phyloP scores from a whole-genome alignment of 2,329 filamentous ascomycete species.

The Fusarium multiceps region DNA sequence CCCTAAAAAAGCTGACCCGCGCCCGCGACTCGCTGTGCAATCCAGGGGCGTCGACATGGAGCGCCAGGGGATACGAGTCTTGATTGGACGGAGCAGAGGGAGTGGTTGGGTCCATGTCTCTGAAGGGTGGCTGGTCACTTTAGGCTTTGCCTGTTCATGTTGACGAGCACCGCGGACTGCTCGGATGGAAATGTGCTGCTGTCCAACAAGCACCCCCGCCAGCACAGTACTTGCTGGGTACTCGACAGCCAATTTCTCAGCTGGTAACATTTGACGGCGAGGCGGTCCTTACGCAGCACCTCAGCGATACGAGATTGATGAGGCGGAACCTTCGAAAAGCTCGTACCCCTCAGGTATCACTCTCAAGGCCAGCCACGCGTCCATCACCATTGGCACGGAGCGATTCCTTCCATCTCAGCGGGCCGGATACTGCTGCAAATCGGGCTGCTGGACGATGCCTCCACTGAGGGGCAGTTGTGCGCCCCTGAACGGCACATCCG shows the following conservation, averaged over 20 bases:
- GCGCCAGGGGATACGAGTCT: slow-evolving; percentile 19
- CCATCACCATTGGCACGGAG: slow-evolving; percentile 37
- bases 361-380: slow-evolving; percentile 35
- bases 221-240: slow-evolving; percentile 22
- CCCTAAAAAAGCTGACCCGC: slow-evolving; percentile 23
- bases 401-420: slow-evolving; percentile 20
- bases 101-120: slow-evolving; percentile 25
- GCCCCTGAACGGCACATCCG: slow-evolving; percentile 47
- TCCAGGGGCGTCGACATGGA: slow-evolving; percentile 30
- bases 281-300: not conserved
- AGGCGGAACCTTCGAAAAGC: slow-evolving; percentile 11
- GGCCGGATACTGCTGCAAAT: slow-evolving; percentile 23
- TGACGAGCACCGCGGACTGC: slow-evolving; percentile 23
- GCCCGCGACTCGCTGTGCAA: slow-evolving; percentile 36
- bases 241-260: slow-evolving; percentile 20
- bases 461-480: slow-evolving; percentile 27
- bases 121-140: slow-evolving; percentile 34
- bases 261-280: slow-evolving; percentile 6
- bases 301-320: slow-evolving; percentile 1
- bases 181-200: slow-evolving; percentile 26
- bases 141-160: slow-evolving; percentile 12
- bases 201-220: not conserved
- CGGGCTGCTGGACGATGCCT: slow-evolving; percentile 25
- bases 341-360: slow-evolving; percentile 24
- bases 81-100: slow-evolving; percentile 22